phyloP scores from a whole-genome alignment of 2,329 filamentous ascomycete species.

The Didymellaceae sp. region DNA sequence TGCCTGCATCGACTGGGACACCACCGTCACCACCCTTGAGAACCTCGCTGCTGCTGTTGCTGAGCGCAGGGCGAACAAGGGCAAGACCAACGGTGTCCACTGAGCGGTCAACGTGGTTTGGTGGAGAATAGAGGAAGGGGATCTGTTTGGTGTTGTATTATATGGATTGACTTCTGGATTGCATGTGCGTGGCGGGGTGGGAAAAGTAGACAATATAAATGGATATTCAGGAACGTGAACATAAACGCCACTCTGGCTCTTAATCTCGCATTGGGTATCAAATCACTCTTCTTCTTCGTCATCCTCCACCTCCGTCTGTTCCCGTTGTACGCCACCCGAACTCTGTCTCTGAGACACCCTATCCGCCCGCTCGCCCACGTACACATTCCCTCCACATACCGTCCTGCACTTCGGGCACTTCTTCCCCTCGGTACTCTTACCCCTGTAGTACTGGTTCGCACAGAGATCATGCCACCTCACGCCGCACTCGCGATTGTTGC shows the following conservation, averaged over 20 bases:
- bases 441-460: constrained; percentile 40
- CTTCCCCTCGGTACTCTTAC: constrained; percentile 20
- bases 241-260: background rate
- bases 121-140: no score
- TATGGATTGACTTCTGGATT: constrained; percentile 6
- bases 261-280: constrained; percentile 8
- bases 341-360: constrained; percentile 17
- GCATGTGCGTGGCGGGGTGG: background rate
- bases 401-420: constrained; percentile 43
- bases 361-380: constrained; percentile 44
- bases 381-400: constrained; percentile 59
- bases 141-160: constrained; percentile 22
- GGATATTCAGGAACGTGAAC: background rate
- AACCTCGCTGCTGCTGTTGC: constrained; percentile 85
- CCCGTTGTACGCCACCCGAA: constrained; percentile 7
- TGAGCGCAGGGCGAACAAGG: constrained; percentile 65
- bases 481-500: constrained; percentile 37
- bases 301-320: constrained; percentile 10
- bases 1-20: constrained; percentile 94
- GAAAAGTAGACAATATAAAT: constrained; percentile 9
- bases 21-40: constrained; percentile 80
- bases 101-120: constrained; percentile 10
- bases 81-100: constrained; percentile 34
- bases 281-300: constrained; percentile 17
- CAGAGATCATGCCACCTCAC: constrained; percentile 45